Evolutionary conservation across 192 early-diverging fungal genomes (phyloP).

Genomic region (Backusella psychrophila): DNA sequence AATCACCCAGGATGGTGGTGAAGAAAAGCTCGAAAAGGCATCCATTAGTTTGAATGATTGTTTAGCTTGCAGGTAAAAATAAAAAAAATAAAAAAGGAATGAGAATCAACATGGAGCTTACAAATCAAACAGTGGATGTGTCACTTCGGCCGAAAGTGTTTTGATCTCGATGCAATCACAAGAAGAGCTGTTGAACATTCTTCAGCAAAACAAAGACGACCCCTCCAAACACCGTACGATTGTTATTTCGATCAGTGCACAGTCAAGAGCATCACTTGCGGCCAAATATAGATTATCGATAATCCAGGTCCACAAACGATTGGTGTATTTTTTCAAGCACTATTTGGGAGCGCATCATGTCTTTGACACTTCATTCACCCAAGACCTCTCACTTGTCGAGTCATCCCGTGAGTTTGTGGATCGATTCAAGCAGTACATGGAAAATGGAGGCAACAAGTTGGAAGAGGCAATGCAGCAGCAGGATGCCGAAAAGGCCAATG

Average conservation of each 20-base stretch:
- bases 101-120: not conserved
- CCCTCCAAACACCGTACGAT: constrained; percentile 51
- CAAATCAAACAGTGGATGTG: constrained; percentile 69
- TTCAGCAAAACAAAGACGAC: constrained; percentile 56
- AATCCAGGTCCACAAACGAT: constrained; percentile 52
- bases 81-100: not conserved
- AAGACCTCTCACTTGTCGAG: constrained; percentile 85
- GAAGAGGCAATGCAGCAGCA: constrained; percentile 33
- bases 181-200: constrained; percentile 75
- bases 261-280: constrained; percentile 87
- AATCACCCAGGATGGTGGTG: constrained; percentile 80
- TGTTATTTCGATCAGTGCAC: constrained; percentile 89
- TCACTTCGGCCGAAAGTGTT: constrained; percentile 96
- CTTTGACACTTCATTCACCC: constrained; percentile 86
- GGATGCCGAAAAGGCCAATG: constrained; percentile 23
- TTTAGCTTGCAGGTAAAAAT: constrained; percentile 87
- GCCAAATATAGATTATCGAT: constrained; percentile 76
- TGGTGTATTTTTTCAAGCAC: constrained; percentile 74
- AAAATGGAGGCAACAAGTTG: constrained; percentile 24
- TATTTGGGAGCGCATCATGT: constrained; percentile 80
- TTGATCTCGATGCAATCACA: constrained; percentile 92
- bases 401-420: constrained; percentile 88
- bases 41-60: constrained; percentile 94
- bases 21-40: constrained; percentile 83
- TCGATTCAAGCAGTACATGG: constrained; percentile 53